Percentiles rank a stretch among this genome's conserved stretches.
Conservation (phyloP, 495 filamentous ascomycete genomes). For the Penicillium roqueforti region DNA sequence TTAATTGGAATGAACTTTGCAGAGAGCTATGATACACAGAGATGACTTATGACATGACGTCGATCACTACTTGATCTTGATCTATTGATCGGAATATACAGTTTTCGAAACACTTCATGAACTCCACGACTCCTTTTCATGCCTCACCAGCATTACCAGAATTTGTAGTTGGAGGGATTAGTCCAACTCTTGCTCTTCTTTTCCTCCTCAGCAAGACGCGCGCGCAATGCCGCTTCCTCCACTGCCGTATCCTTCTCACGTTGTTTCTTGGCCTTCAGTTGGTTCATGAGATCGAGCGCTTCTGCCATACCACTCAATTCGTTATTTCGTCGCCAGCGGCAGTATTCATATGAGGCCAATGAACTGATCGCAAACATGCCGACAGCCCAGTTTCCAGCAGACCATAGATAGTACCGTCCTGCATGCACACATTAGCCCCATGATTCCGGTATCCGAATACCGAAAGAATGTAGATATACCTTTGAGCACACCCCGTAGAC, state of each 20-base stretch:
- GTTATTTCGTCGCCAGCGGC: slow-evolving; percentile 61
- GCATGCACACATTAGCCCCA: slow-evolving; percentile 8
- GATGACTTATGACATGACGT: slow-evolving; percentile 27
- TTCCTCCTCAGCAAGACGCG: slow-evolving; percentile 41
- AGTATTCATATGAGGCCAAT: slow-evolving; percentile 72
- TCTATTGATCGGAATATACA: slow-evolving; percentile 32
- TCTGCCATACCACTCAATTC: slow-evolving; percentile 77
- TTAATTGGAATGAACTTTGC: slow-evolving; percentile 14
- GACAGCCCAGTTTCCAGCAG: slow-evolving; percentile 78
- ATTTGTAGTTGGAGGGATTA: slow-evolving; percentile 46
- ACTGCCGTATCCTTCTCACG: slow-evolving; percentile 58
- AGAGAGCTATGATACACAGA: slow-evolving; percentile 29
- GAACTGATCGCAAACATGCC: slow-evolving; percentile 64
- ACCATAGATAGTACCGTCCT: slow-evolving; percentile 45
- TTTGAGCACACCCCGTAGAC: slow-evolving; percentile 65
- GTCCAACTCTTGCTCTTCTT: slow-evolving; percentile 53
- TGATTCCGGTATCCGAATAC: not conserved
- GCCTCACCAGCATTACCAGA: slow-evolving; percentile 37
- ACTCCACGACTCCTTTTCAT: slow-evolving; percentile 37
- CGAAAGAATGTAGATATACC: slow-evolving; percentile 44
- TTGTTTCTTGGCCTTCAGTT: slow-evolving; percentile 63
- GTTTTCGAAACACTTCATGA: slow-evolving; percentile 24
- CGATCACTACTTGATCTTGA: slow-evolving; percentile 11
- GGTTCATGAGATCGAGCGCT: slow-evolving; percentile 74
- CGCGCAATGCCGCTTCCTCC: slow-evolving; percentile 38